These are phyloP conservation scores for Globisporangium apiculatum DNA, from an alignment of 352 stramenopile species.

Conservation along the genomic window DNA sequence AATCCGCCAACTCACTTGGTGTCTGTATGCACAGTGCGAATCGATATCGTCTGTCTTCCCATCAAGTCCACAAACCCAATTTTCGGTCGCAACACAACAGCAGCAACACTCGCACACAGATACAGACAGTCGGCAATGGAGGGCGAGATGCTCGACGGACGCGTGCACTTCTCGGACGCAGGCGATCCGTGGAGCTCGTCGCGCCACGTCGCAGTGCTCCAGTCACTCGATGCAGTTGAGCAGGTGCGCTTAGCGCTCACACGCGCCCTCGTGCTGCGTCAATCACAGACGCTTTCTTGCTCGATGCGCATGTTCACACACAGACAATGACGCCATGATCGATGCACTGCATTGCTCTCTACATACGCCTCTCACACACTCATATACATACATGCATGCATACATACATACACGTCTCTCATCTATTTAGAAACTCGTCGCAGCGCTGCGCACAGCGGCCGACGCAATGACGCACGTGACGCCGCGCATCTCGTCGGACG, in stretches of 20 bases:
- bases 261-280: background rate
- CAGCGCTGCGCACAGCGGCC: conserved; percentile 54
- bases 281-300: too few relatives aligned
- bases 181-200: conserved; percentile 60
- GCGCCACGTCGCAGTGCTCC: conserved; percentile 68
- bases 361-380: background rate
- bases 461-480: conserved; percentile 62
- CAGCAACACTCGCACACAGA: too few relatives aligned
- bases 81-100: too few relatives aligned
- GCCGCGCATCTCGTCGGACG: conserved; percentile 52
- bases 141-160: conserved; percentile 25
- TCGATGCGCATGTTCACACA: background rate
- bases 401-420: too few relatives aligned
- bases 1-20: too few relatives aligned
- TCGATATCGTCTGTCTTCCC: too few relatives aligned
- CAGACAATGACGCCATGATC: background rate
- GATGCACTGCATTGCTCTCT: background rate
- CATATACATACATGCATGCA: background rate
- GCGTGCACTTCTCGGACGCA: conserved; percentile 75
- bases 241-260: conserved; percentile 29
- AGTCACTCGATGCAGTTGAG: conserved; percentile 66
- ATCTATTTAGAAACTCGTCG: conserved; percentile 66
- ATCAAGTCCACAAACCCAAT: too few relatives aligned
- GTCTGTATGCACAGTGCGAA: too few relatives aligned
- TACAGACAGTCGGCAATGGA: too few relatives aligned